Evolutionary conservation across 2,329 filamentous ascomycete genomes (phyloP), one percentile per base, ranked within the genome.

Genomic region (Fusarium domesticum): DNA sequence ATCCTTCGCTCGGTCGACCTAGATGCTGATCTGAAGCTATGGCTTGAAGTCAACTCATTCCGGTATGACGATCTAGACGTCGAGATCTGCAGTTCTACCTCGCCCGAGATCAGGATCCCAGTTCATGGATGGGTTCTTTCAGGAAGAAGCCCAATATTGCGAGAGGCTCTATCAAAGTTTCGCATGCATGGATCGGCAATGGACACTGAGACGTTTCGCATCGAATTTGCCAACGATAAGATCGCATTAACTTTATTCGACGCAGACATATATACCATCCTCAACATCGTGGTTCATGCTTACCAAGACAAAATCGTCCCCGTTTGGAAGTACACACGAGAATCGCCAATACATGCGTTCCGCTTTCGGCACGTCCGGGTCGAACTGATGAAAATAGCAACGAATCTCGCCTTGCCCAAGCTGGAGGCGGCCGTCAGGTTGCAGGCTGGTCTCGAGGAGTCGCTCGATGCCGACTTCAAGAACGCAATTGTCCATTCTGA

Each of bases 331-430:
- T 84, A 86, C 50, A 84, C 84, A 5, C 80, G 78, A 6, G 78
- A 83, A 50, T 78, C 81, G 16, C 79, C 83, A 3, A 70, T 79
- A 10, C 72, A 85, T 62, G 84, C 87, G 0, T 77, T 80, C 56
- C 78, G 87, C 32, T 95, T 89, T 63, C 85, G 90, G 18, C 83
- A 91, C 58, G 77, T 95, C 15, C 84, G 92, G 16, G 77, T 74
- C 1, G 92, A 97, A 61, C 71, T 97, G n/a, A 93, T 96, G 84
- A 92, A 83, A 53, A 58, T 91, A n/a, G 85, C 88, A 8, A 80
- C 80, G 1, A 78, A 78, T 43, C 74, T 97, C 1, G 81, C 85
- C 12, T 75, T 97, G 64, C 65, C 70, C 14, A 80, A 78, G 23
- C 72, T 97, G 4, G 91, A 96, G 67, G 77, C 83, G 33, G 85